Evolutionary conservation across 345 rosid species (phyloP), one percentile per base, ranked within the genome.

Genomic region (Hibiscus syriacus): DNA sequence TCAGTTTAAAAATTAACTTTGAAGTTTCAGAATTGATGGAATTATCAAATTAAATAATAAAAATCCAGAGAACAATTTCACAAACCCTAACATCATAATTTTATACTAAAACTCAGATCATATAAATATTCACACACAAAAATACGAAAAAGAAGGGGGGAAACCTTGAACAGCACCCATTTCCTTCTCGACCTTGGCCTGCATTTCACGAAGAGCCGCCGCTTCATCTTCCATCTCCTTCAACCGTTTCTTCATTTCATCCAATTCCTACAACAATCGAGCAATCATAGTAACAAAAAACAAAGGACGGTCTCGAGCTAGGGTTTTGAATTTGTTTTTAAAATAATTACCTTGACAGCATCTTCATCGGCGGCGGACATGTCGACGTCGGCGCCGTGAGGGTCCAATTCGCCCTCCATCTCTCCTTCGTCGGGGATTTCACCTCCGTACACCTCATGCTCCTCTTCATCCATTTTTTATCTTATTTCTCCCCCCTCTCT

Each of bases 141-240:
- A n/a, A 20, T 3, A 67, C 17, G 9, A 26, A 71, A 55, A 58
- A 36, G 1, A n/a, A n/a, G n/a, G n/a, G n/a, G 25, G 63, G n/a
- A n/a, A n/a, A n/a, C n/a, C n/a, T n/a, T n/a, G n/a, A n/a, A n/a
- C n/a, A n/a, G n/a, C n/a, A n/a, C n/a, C n/a, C n/a, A n/a, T n/a
- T n/a, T n/a, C n/a, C n/a, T n/a, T n/a, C n/a, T n/a, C n/a, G n/a
- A n/a, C n/a, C n/a, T n/a, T n/a, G n/a, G n/a, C n/a, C n/a, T n/a
- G n/a, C n/a, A n/a, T n/a, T n/a, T n/a, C n/a, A n/a, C 98, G 90
- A 25, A 93, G 92, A 73, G 97, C 96, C 12, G 96, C 94, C 14
- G 97, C 97, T 66, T 93, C 97, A 75, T 93, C 98, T 73, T 93
- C 98, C 87, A 90, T 93, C 80, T 90, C 97, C 80, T 89, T 90